Evolutionary conservation across 306 rosid species (phyloP).

Genomic region (Dryas drummondii): DNA sequence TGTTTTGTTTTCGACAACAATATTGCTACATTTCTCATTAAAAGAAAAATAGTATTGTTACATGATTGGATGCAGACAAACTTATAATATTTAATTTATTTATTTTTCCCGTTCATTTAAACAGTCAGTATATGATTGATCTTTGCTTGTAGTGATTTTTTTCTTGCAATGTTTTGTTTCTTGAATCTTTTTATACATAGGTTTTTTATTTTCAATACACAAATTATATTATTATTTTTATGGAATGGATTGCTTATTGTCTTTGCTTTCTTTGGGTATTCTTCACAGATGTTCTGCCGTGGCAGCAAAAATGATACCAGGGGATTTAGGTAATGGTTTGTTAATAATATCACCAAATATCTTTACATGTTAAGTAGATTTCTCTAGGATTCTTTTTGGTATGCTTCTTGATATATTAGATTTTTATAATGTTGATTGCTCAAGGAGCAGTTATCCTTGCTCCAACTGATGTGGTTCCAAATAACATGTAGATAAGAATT

Average conservation of each 20-base stretch:
- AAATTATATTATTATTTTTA: neutral
- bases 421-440: neutral
- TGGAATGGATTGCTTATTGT: conserved; percentile 23
- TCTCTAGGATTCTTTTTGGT: neutral
- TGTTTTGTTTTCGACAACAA: no score
- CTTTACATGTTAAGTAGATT: neutral
- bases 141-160: no score
- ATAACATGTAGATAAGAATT: neutral
- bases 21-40: no score
- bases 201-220: neutral
- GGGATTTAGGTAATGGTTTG: conserved; percentile 79
- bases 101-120: no score
- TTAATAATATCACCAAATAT: neutral
- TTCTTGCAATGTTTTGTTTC: neutral
- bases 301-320: conserved; percentile 88
- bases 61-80: no score
- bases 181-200: neutral
- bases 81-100: no score
- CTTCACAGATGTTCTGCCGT: conserved; percentile 86
- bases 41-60: no score
- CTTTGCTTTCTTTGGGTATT: conserved; percentile 24
- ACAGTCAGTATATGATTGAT: no score
- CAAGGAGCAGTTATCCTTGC: neutral
- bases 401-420: neutral
- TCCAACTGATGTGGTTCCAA: neutral